These are phyloP conservation scores for Macrocybe gigantea DNA, from an alignment of 768 basidiomycete genomes.

Conservation along the genomic window DNA sequence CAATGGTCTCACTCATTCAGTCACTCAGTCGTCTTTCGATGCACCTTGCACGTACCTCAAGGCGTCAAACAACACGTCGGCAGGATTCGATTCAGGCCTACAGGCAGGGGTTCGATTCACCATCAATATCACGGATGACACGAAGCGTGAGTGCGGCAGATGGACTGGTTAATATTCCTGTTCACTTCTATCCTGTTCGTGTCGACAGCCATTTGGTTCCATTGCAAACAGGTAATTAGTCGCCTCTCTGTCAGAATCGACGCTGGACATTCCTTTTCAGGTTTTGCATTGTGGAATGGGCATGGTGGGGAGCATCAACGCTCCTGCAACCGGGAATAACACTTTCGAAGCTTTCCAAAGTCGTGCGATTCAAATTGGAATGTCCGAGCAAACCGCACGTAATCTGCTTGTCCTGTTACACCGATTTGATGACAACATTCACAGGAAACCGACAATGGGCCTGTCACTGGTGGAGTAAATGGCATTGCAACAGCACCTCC, in stretches of 20 bases:
- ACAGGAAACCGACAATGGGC: constrained; percentile 31
- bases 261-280: constrained; percentile 3
- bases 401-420: background rate
- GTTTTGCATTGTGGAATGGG: constrained; percentile 42
- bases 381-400: constrained; percentile 27
- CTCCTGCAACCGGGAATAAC: constrained; percentile 35
- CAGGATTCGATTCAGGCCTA: constrained; percentile 54
- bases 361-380: constrained; percentile 33
- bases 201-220: constrained; percentile 49
- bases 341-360: constrained; percentile 33
- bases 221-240: constrained; percentile 36
- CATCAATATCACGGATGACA: constrained; percentile 41
- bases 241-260: background rate
- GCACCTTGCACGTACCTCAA: constrained; percentile 46
- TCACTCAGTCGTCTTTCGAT: constrained; percentile 52
- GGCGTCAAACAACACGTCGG: constrained; percentile 25
- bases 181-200: background rate
- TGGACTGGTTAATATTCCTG: no score
- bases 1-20: constrained; percentile 37
- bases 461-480: constrained; percentile 35
- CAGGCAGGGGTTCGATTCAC: constrained; percentile 31
- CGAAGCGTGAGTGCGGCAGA: constrained; percentile 29
- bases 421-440: background rate
- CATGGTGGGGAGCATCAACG: constrained; percentile 48
- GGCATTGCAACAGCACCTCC: constrained; percentile 28